A percentile compares a stretch with the other conserved stretches of the same genome.
Evolutionary conservation across 805 yeast species (phyloP).

Genomic region (Lipomyces lipofer): DNA sequence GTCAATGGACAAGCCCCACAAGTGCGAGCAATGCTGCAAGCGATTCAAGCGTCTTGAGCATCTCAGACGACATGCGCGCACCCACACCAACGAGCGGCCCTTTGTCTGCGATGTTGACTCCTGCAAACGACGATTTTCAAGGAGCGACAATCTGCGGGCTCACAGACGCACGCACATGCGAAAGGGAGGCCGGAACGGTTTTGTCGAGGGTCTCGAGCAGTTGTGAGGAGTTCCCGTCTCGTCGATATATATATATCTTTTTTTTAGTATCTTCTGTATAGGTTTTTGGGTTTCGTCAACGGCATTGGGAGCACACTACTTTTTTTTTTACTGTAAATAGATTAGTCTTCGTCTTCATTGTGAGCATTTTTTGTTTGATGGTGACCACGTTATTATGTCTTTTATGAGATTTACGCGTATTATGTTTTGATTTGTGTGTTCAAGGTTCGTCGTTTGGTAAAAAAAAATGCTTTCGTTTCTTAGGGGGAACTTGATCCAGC

Average conservation of each 20-base stretch:
- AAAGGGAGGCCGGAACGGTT: slow-evolving; percentile 45
- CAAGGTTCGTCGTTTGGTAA: not conserved
- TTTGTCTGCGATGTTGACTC: slow-evolving; percentile 42
- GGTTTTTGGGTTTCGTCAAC: not conserved
- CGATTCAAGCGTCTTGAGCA: slow-evolving; percentile 46
- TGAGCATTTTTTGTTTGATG: not conserved
- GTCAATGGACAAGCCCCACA: slow-evolving; percentile 38
- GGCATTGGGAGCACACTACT: slow-evolving; percentile 2
- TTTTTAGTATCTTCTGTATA: not conserved
- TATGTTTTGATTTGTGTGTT: not conserved
- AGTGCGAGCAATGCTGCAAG: slow-evolving; percentile 42
- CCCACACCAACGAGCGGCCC: slow-evolving; percentile 81
- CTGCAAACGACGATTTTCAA: slow-evolving; percentile 31
- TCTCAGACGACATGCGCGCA: slow-evolving; percentile 57
- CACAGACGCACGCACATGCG: slow-evolving; percentile 68
- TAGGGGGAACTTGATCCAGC: too few relatives aligned
- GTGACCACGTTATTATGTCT: not conserved
- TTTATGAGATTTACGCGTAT: not conserved
- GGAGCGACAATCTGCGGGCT: slow-evolving; percentile 70
- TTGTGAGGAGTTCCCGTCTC: not conserved
- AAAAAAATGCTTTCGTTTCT: too few relatives aligned
- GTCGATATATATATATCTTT: not conserved
- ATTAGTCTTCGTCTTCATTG: not conserved
- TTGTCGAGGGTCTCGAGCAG: slow-evolving; percentile 41
- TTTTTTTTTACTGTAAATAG: not conserved